phyloP scores from a whole-genome alignment of 495 filamentous ascomycete genomes.

The Cudoniella acicularis region DNA sequence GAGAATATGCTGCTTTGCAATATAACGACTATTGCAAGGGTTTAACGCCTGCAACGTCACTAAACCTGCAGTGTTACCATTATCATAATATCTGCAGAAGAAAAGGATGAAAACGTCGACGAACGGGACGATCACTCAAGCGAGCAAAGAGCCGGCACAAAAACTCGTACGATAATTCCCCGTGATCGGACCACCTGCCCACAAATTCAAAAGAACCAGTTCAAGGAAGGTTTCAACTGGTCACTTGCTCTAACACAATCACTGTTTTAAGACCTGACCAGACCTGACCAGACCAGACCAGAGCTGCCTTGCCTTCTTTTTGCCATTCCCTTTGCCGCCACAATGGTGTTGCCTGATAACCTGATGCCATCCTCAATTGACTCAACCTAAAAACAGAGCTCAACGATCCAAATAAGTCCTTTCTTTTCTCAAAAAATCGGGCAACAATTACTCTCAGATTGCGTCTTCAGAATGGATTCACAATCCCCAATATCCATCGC shows the following conservation, averaged over 20 bases:
- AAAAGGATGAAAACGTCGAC: too few relatives aligned
- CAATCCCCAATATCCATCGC: slow-evolving; percentile 5
- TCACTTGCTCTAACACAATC: not conserved
- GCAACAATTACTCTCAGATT: not conserved
- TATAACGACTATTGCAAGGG: too few relatives aligned
- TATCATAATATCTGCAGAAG: too few relatives aligned
- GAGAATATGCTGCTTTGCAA: too few relatives aligned
- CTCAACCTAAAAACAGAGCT: not conserved
- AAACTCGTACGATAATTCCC: not conserved
- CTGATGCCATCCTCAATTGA: not conserved
- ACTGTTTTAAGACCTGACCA: not conserved
- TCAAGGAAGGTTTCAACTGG: not conserved
- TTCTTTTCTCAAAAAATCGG: not conserved
- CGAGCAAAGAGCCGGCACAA: too few relatives aligned
- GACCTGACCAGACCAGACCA: too few relatives aligned
- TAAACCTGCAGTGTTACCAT: too few relatives aligned
- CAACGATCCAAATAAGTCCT: not conserved
- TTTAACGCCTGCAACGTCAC: too few relatives aligned
- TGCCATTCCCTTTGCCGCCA: not conserved
- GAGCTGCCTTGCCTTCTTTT: too few relatives aligned
- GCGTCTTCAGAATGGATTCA: not conserved
- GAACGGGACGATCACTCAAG: too few relatives aligned
- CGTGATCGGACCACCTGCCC: not conserved
- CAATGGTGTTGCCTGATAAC: not conserved
- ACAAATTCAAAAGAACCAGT: not conserved